These are phyloP conservation scores for Plasmopara viticola DNA, from an alignment of 352 stramenopile genomes.

Conservation along the genomic window DNA sequence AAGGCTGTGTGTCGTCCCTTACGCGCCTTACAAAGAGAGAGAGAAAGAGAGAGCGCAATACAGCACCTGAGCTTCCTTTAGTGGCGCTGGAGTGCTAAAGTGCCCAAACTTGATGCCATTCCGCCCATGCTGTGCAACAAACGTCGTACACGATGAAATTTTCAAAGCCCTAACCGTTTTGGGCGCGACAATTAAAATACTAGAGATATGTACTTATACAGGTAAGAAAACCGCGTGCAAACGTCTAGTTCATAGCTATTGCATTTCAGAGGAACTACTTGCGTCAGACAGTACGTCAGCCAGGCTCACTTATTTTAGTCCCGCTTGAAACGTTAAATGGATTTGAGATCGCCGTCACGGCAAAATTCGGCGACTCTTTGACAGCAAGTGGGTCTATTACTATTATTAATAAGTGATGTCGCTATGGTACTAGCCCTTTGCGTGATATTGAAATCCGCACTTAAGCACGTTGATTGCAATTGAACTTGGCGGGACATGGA, in stretches of 20 bases:
- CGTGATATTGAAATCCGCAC: too few species aligned
- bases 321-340: slow-evolving; percentile 12
- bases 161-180: slow-evolving; percentile 61
- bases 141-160: slow-evolving; percentile 42
- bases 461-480: too few species aligned
- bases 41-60: neutral
- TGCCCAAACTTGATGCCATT: slow-evolving; percentile 4
- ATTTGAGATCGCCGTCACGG: slow-evolving; percentile 1
- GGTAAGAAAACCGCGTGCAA: neutral
- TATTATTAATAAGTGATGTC: too few species aligned
- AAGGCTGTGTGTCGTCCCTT: slow-evolving; percentile 5
- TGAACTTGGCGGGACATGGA: too few species aligned
- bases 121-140: slow-evolving; percentile 25
- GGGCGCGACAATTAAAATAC: neutral
- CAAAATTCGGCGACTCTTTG: too few species aligned
- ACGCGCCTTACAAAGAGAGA: slow-evolving; percentile 3
- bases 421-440: too few species aligned
- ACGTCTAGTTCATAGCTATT: neutral
- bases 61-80: slow-evolving; percentile 4
- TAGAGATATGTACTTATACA: neutral
- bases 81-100: slow-evolving; percentile 13
- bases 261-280: neutral
- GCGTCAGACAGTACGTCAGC: slow-evolving; percentile 1
- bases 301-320: slow-evolving; percentile 6
- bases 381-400: too few species aligned